These are phyloP conservation scores for Melastoma malabathricum DNA, from an alignment of 345 rosid species.

Conservation along the genomic window DNA sequence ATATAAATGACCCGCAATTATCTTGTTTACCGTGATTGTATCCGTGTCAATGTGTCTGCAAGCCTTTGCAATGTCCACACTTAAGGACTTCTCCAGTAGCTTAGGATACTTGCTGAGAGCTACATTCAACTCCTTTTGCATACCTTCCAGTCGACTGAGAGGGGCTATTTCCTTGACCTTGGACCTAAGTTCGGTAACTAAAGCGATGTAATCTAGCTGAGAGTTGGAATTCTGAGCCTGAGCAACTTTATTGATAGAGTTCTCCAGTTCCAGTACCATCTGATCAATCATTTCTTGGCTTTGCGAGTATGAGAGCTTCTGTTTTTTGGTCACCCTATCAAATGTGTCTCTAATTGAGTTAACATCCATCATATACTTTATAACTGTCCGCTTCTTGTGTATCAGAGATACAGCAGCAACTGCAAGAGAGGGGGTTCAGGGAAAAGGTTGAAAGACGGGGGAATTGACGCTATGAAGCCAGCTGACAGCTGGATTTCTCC, in stretches of 20 bases:
- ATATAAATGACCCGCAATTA: slow-evolving; percentile 58
- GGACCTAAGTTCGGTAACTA: slow-evolving; percentile 31
- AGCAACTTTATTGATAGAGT: slow-evolving; percentile 29
- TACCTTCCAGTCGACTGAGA: slow-evolving; percentile 36
- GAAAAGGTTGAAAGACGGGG: too few species aligned
- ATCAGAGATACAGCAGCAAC: background rate
- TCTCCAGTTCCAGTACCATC: slow-evolving; percentile 23
- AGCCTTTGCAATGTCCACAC: slow-evolving; percentile 61
- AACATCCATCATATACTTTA: slow-evolving; percentile 26
- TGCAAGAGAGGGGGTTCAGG: background rate
- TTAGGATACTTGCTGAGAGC: slow-evolving; percentile 43
- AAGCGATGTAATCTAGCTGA: slow-evolving; percentile 21
- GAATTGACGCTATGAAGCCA: too few species aligned
- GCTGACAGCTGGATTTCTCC: too few species aligned
- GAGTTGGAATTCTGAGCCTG: slow-evolving; percentile 13
- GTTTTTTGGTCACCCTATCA: slow-evolving; percentile 50
- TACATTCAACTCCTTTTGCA: slow-evolving; percentile 40
- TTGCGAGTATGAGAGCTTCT: slow-evolving; percentile 37
- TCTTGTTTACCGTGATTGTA: slow-evolving; percentile 34
- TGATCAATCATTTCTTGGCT: slow-evolving; percentile 17
- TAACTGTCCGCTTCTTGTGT: background rate
- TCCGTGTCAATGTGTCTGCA: slow-evolving; percentile 54
- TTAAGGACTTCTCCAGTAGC: slow-evolving; percentile 39
- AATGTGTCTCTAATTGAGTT: slow-evolving; percentile 43
- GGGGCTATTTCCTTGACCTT: slow-evolving; percentile 38